phyloP scores from a whole-genome alignment of 2,329 filamentous ascomycete genomes.

The Mycosphaerella sp. region DNA sequence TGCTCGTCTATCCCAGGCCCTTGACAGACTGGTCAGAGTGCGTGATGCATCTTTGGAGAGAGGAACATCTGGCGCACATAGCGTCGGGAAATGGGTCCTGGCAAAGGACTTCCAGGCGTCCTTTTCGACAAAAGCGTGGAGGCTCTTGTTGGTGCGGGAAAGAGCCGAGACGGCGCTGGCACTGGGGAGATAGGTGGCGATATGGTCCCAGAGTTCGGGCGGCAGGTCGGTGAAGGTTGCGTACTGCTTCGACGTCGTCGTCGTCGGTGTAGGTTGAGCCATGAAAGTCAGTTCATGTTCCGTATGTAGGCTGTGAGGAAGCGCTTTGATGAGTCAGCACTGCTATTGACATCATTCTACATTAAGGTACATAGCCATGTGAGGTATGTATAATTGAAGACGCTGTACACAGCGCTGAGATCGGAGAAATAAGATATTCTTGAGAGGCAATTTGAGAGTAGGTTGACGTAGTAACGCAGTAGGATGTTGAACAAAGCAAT shows the following conservation, averaged over 20 bases:
- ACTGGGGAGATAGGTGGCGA: slow-evolving; percentile 40
- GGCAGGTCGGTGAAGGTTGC: slow-evolving; percentile 34
- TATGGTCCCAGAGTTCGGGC: slow-evolving; percentile 36
- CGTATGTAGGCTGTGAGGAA: too few relatives aligned
- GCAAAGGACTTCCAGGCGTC: slow-evolving; percentile 47
- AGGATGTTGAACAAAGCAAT: too few relatives aligned
- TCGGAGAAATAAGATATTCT: too few relatives aligned
- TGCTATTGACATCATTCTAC: too few relatives aligned
- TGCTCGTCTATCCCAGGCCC: slow-evolving; percentile 52
- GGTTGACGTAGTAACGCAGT: too few relatives aligned
- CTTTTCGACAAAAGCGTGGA: slow-evolving; percentile 43
- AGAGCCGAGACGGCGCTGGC: slow-evolving; percentile 42
- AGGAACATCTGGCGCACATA: slow-evolving; percentile 32
- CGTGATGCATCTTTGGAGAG: slow-evolving; percentile 48
- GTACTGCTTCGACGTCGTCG: slow-evolving; percentile 4
- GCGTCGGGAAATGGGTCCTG: slow-evolving; percentile 43
- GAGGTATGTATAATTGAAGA: too few relatives aligned
- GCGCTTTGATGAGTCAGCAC: too few relatives aligned
- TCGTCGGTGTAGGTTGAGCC: not conserved
- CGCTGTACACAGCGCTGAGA: too few relatives aligned
- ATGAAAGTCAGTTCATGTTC: not conserved
- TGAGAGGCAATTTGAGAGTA: too few relatives aligned
- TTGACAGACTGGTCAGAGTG: slow-evolving; percentile 51
- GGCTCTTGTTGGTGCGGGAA: slow-evolving; percentile 41
- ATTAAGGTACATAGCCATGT: too few relatives aligned